Evolutionary conservation across 1,284 basidiomycete genomes (phyloP), one percentile per base, ranked within the genome.

Genomic region (Sanghuangporus baumii): DNA sequence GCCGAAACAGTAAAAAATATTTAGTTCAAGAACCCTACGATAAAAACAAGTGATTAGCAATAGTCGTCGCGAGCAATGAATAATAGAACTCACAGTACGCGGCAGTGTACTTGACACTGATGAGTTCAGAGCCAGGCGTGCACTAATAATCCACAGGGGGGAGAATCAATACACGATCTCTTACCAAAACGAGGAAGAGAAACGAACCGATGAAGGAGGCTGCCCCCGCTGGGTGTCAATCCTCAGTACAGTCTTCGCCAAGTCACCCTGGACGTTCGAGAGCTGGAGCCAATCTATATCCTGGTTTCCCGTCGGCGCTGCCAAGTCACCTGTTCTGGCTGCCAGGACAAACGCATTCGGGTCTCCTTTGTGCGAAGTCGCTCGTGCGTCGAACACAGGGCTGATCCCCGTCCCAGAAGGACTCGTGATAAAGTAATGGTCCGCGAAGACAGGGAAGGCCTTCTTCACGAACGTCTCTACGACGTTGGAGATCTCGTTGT

Each of bases 231-330:
- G 75, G 8, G 86, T 89, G 68, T 86, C 79, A 9, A 81, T 74
- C 57, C 86, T 74, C 74, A 79, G 86, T 6, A 87, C 75, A 59
- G 78, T 72, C 60, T 74, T 75, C 3, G 86, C 84, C 40, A 88
- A 72, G 2, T 72, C 69, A 3, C 86, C 86, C 47, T 78, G 65
- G 11, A 81, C 72, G 41, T 71, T 72, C 34, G 73, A 76, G 26
- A 89, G 74, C 62, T 79, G 71, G 18, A 88, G 74, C 82, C 84
- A 87, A 65, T 84, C 78, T 36, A 89, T 75, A 66, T 88, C 80
- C 47, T 71, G 67, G 6, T 71, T 67, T 57, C 81, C 73, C 18
- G 73, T 74, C 9, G 84, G 84, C 12, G 82, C 78, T 2, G 78
- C 66, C 8, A 83, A 60, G 61, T 73, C 74, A 7, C 72, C 79